Evolutionary conservation across 2,329 filamentous ascomycete species (phyloP).

Genomic region (Exophiala oligosperma): DNA sequence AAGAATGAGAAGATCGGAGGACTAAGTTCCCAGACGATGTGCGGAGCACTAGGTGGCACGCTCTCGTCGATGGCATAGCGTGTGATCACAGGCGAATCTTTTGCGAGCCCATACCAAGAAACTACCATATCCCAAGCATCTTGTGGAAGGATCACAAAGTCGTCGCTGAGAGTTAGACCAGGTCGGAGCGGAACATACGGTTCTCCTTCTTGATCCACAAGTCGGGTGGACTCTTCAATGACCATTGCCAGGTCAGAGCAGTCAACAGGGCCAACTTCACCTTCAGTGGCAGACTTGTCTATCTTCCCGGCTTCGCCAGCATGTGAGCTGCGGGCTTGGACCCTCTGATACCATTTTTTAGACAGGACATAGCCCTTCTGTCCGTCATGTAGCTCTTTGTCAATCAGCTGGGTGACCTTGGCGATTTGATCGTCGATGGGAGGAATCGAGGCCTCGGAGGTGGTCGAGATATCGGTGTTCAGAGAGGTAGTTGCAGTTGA

Average conservation of each 20-base stretch:
- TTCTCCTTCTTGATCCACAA: conserved; percentile 48
- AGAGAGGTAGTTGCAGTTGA: conserved; percentile 36
- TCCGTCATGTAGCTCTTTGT: conserved; percentile 62
- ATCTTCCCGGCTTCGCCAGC: conserved; percentile 49
- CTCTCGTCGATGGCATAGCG: conserved; percentile 75
- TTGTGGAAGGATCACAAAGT: conserved; percentile 75
- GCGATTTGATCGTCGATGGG: conserved; percentile 71
- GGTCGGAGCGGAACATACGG: conserved; percentile 72
- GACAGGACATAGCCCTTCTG: conserved; percentile 78
- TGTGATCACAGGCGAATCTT: conserved; percentile 69
- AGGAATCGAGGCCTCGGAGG: conserved; percentile 36
- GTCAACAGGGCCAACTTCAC: conserved; percentile 76
- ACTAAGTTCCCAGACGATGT: conserved; percentile 78
- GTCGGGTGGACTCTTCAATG: conserved; percentile 42
- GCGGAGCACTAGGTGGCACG: conserved; percentile 56
- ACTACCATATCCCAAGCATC: conserved; percentile 80
- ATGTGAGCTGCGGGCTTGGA: conserved; percentile 66
- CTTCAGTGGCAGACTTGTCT: conserved; percentile 60
- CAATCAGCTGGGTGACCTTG: conserved; percentile 63
- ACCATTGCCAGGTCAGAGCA: conserved; percentile 78
- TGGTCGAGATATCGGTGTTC: conserved; percentile 22
- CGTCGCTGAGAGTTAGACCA: conserved; percentile 62
- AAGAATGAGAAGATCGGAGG: conserved; percentile 84
- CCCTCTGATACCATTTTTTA: conserved; percentile 72
- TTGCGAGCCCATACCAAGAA: conserved; percentile 76